Base-by-base conservation (phyloP, 2,329 filamentous ascomycete genomes). In the Epichloe amarillans region DNA sequence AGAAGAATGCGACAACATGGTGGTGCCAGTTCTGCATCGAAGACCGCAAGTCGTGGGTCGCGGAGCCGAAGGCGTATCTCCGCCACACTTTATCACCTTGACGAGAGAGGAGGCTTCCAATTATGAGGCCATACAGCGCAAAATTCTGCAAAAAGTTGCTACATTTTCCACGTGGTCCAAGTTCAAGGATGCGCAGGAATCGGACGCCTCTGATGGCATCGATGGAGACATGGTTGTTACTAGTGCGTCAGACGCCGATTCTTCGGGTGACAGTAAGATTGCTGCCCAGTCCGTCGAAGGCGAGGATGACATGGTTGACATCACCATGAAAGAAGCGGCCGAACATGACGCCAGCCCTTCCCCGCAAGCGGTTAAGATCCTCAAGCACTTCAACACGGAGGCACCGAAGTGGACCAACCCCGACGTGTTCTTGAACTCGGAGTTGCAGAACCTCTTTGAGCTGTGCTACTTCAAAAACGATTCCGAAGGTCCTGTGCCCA, bases 241-340 rank as follows among this genome's bases (percentile, higher is more conserved):
- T 51, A 83, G 73, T 15, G 73, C 72, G 19, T 82, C 79, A 0
- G 77, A 82, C 54, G 79, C 77, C 3, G 80, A 86, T 55, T 84
- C 81, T 4, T 82, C 82, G 4, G 79, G 77, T 10, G 85, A 86
- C 56, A 74, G 78, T 21, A 85, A 84, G 61, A 75, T 95, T 45
- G 79, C 84, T 52, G 84, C 88, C 43, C 77, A 80, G 30, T 95
- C 90, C 3, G 78, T 95, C 2, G 84, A 90, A 63, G 86, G 88
- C 10, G 91, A 96, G 64, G 90, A 96, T 54, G 88, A 88, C 54
- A 80, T 96, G 60, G 86, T 97, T 5, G 87, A 96, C 62, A 83
- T 98, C 15, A 86, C 86, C 0, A 90, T 96, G 83, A 82, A 81
- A 49, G 84, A 88, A 58, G 70, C 71, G 5, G n/a, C 21, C n/a